These are phyloP conservation scores for Tuber aestivum DNA, from an alignment of 495 filamentous ascomycete species.

Conservation along the genomic window DNA sequence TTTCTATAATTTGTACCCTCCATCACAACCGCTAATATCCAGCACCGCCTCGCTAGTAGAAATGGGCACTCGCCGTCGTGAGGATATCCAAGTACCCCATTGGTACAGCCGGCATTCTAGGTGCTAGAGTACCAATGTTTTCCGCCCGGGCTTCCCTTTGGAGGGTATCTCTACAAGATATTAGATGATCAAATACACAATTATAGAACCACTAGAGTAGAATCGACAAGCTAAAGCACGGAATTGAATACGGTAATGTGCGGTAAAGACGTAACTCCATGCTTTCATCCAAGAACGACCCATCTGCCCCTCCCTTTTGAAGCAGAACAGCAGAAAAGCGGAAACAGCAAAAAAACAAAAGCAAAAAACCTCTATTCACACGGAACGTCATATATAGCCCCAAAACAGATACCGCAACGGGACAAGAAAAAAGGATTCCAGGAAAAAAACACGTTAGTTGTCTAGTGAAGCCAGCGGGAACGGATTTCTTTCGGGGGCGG, in stretches of 20 bases:
- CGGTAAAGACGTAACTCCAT: constrained; percentile 2
- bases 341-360: background rate
- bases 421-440: constrained; percentile 8
- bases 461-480: constrained; percentile 2
- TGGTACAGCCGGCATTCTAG: background rate
- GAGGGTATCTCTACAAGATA: background rate
- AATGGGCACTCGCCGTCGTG: background rate
- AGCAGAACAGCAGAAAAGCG: background rate
- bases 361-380: constrained; percentile 18
- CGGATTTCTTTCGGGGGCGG: background rate
- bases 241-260: constrained; percentile 2
- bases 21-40: background rate
- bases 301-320: constrained; percentile 3
- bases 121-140: background rate
- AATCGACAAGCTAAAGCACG: background rate
- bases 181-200: background rate
- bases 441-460: constrained; percentile 9
- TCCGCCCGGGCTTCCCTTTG: background rate
- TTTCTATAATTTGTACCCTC: background rate
- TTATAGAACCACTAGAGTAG: constrained; percentile 1
- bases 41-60: background rate
- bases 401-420: constrained; percentile 2
- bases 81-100: background rate
- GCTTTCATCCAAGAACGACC: background rate
- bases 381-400: background rate